Base-by-base conservation (phyloP, 106 monocot species). In the Ottelia alismoides region DNA sequence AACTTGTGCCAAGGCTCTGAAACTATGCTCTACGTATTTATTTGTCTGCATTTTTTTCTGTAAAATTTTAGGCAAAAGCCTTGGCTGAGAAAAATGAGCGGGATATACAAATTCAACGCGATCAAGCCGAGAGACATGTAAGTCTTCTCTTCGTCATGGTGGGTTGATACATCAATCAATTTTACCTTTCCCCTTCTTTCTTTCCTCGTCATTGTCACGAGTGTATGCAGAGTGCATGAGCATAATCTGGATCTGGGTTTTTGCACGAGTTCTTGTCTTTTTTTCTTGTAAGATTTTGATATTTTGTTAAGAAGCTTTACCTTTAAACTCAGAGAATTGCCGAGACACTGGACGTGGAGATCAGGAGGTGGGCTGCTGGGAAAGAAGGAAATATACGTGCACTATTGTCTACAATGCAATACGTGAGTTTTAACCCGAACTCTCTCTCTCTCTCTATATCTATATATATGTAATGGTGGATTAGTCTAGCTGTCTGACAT, bases 381-480 rank as follows among this genome's bases (percentile, higher is more conserved):
- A 90, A 90, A 72, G 89, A 90, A 70, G 84, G 80, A 58, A 90
- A 90, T 60, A 67, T 90, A 60, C 76, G 89, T 56, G 83, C 89
- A 27, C 72, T 90, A 57, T 56, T 90, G 45, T 84, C 84, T 62
- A 90, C 80, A 57, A 60, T 90, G 71, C 89, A 90, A 64, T 90
- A 90, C 81, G 89, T 90, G 51, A 54, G 84, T 61, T 28, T 52
- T n/a, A n/a, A n/a, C n/a, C n/a, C n/a, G n/a, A n/a, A n/a, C n/a
- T n/a, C n/a, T n/a, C n/a, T n/a, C n/a, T n/a, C n/a, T n/a, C n/a
- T n/a, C n/a, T n/a, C n/a, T n/a, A n/a, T n/a, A n/a, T n/a, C n/a
- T n/a, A n/a, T n/a, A n/a, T n/a, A n/a, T n/a, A n/a, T n/a, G n/a
- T n/a, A n/a, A n/a, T n/a, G n/a, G n/a, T n/a, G n/a, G n/a, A n/a